Percentiles rank a stretch among this genome's conserved stretches.
Evolutionary conservation across 371 early-diverging fungal genomes (phyloP).

Genomic region (Vairimorpha ceranae): DNA sequence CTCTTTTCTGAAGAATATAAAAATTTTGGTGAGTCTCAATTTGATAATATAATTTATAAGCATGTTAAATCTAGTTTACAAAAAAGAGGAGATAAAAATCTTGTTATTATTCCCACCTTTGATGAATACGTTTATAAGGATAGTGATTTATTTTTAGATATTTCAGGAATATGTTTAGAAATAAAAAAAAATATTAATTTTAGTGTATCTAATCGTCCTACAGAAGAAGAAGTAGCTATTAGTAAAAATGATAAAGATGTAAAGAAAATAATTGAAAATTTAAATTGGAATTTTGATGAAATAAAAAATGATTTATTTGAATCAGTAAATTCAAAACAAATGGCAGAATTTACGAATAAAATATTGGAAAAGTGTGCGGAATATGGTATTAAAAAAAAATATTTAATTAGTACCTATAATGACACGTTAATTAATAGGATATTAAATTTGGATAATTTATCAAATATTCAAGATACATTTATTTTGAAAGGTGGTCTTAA

Average conservation of each 20-base stretch:
- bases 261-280: background rate
- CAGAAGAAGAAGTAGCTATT: background rate
- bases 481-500: background rate
- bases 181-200: background rate
- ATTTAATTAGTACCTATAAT: background rate
- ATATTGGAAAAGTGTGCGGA: background rate
- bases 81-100: background rate
- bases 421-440: background rate
- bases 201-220: background rate
- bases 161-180: background rate
- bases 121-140: background rate
- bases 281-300: background rate
- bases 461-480: background rate
- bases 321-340: background rate
- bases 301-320: background rate
- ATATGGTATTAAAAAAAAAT: background rate
- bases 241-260: background rate
- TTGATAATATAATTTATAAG: background rate
- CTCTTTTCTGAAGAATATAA: background rate
- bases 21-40: background rate
- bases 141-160: background rate
- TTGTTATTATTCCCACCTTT: background rate
- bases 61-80: background rate
- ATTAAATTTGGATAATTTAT: background rate
- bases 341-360: background rate